These are phyloP conservation scores for Neopestalotiopsis clavispora DNA, from an alignment of 2,329 filamentous ascomycete genomes.

Conservation along the genomic window DNA sequence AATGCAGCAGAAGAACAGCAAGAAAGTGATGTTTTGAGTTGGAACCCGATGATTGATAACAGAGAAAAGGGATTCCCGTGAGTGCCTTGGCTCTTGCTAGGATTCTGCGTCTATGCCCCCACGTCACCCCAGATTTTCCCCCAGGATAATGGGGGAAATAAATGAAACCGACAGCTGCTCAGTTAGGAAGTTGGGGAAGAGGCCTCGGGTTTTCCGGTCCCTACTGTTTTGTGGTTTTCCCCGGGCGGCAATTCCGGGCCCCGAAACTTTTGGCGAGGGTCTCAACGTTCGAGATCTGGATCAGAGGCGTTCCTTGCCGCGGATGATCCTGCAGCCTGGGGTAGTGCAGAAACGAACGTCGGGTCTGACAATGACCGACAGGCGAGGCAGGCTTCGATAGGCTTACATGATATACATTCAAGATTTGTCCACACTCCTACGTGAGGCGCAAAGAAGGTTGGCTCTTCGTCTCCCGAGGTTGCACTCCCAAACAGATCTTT, in stretches of 20 bases:
- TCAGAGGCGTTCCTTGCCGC: not conserved
- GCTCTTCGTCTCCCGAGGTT: not conserved
- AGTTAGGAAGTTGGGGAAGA: conserved; percentile 9
- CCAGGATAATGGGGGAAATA: conserved; percentile 6
- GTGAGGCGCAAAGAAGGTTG: not conserved
- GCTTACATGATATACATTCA: not conserved
- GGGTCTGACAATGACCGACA: not conserved
- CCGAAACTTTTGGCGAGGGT: not conserved
- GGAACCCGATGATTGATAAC: not conserved
- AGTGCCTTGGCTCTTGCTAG: not conserved
- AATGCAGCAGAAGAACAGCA: not conserved
- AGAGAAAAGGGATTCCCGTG: not conserved
- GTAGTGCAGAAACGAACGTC: not conserved
- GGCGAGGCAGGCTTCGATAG: not conserved
- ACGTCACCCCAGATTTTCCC: conserved; percentile 10
- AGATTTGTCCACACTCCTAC: not conserved
- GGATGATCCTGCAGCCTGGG: not conserved
- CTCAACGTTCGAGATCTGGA: not conserved
- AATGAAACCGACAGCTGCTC: conserved; percentile 5
- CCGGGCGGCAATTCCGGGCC: conserved; percentile 6
- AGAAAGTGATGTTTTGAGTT: not conserved
- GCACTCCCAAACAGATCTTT: not conserved
- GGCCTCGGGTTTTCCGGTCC: not conserved
- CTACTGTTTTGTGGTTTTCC: too few species aligned
- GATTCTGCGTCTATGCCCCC: conserved; percentile 4